phyloP scores from a whole-genome alignment of 2,329 filamentous ascomycete genomes.

The Geoglossum cookeanum region DNA sequence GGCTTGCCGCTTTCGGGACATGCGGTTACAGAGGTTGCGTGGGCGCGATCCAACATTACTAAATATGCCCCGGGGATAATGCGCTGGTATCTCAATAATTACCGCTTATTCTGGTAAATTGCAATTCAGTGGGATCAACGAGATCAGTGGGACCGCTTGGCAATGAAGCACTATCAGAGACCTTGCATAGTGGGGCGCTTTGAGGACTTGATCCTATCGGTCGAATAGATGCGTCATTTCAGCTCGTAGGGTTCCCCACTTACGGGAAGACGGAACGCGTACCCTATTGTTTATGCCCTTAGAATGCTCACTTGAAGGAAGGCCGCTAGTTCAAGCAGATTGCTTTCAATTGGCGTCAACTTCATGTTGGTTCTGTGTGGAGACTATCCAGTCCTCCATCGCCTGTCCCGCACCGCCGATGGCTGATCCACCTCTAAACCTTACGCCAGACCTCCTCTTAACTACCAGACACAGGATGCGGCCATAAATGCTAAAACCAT shows the following conservation, averaged over 20 bases:
- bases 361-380: conserved; percentile 37
- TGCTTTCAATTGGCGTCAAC: not conserved
- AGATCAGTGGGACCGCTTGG: not conserved
- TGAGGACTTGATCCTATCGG: not conserved
- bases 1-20: not conserved
- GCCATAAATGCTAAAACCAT: conserved; percentile 91
- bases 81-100: not conserved
- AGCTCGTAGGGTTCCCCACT: not conserved
- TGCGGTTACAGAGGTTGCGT: not conserved
- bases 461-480: conserved; percentile 83
- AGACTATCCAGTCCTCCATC: conserved; percentile 74
- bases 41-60: not conserved
- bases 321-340: not conserved
- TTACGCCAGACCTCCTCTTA: conserved; percentile 41
- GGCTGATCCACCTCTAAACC: conserved; percentile 22
- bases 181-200: not conserved
- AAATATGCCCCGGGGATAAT: no score
- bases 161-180: not conserved
- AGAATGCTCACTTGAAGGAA: not conserved
- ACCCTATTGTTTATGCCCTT: not conserved
- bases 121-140: not conserved
- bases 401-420: conserved; percentile 34
- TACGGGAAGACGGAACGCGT: not conserved
- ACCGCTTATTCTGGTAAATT: not conserved
- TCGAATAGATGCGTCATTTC: not conserved